These are phyloP conservation scores for Rutidosis leptorrhynchoides DNA, from an alignment of 129 eudicot species.

Conservation along the genomic window DNA sequence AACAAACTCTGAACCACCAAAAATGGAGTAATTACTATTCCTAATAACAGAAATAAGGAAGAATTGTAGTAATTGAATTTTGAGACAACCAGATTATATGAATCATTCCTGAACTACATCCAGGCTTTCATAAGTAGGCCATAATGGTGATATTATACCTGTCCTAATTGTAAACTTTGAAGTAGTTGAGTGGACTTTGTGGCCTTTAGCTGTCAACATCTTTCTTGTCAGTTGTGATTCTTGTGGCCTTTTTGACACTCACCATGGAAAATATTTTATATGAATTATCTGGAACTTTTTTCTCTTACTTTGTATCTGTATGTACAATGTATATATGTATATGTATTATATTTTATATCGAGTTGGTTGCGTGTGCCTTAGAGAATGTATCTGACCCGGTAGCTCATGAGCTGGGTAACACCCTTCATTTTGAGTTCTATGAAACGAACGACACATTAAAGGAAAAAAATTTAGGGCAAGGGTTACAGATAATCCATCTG, in stretches of 20 bases:
- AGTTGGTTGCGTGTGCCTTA: constrained; percentile 70
- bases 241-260: not conserved
- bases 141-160: not conserved
- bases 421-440: constrained; percentile 97
- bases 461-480: constrained; percentile 48
- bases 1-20: no score
- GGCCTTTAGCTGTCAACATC: not conserved
- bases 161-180: not conserved
- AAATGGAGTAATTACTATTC: not conserved
- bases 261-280: not conserved
- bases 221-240: constrained; percentile 5
- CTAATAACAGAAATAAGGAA: no score
- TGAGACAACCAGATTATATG: not conserved
- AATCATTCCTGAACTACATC: not conserved
- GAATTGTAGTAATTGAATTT: not conserved
- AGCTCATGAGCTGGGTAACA: constrained; percentile 57
- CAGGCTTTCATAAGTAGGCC: not conserved
- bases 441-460: constrained; percentile 41
- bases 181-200: not conserved
- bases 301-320: not conserved
- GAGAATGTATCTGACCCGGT: constrained; percentile 55
- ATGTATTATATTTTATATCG: constrained; percentile 31
- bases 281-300: constrained; percentile 3
- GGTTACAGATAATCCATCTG: constrained; percentile 75
- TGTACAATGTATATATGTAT: not conserved